phyloP scores from a whole-genome alignment of 345 rosid genomes.

The Euclidium syriacum region DNA sequence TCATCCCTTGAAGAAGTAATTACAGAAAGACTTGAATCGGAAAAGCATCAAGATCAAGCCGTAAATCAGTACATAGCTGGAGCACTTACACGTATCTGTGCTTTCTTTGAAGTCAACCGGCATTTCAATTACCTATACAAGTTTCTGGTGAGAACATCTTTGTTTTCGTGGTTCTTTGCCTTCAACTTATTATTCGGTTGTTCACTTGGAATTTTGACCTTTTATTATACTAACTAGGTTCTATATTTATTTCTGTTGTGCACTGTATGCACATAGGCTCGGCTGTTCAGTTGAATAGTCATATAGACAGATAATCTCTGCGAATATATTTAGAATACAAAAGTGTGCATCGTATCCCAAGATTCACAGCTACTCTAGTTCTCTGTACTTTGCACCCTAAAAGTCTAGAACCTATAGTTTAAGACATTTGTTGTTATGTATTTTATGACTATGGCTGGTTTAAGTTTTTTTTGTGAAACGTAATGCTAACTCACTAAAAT shows the following conservation, averaged over 20 bases:
- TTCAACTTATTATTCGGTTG: conserved; percentile 51
- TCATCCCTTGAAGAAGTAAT: conserved; percentile 73
- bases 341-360: not conserved
- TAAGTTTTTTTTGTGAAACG: not conserved
- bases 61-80: conserved; percentile 61
- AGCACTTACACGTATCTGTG: conserved; percentile 78
- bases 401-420: conserved; percentile 2
- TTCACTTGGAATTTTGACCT: conserved; percentile 34
- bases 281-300: not conserved
- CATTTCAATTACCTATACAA: conserved; percentile 85
- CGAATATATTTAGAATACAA: not conserved
- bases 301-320: not conserved
- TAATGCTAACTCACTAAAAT: not conserved
- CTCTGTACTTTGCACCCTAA: not conserved
- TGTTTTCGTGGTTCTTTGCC: conserved; percentile 13
- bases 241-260: not conserved
- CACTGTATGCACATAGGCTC: conserved; percentile 6
- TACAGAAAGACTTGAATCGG: conserved; percentile 58
- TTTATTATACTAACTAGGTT: not conserved
- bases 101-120: conserved; percentile 69
- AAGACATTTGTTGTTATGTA: not conserved
- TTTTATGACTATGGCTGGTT: not conserved
- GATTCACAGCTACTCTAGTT: conserved; percentile 5
- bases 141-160: conserved; percentile 58
- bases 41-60: conserved; percentile 50